Percentiles rank a stretch among this genome's conserved stretches.
phyloP scores from a whole-genome alignment of 352 stramenopile species.

The Thalassiosira gravida region DNA sequence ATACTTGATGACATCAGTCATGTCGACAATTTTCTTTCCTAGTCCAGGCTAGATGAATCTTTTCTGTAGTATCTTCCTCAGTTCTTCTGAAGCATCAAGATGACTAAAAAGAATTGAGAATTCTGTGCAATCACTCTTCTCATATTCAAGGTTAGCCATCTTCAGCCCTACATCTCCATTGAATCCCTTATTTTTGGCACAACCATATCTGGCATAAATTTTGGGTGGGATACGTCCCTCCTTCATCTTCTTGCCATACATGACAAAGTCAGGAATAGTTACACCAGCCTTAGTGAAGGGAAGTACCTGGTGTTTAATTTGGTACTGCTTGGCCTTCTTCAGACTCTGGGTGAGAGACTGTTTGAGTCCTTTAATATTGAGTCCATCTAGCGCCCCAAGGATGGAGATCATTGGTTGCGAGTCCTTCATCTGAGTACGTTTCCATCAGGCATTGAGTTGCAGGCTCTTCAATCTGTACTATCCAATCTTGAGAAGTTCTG shows the following conservation, averaged over 20 bases:
- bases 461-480: background rate
- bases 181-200: background rate
- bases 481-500: background rate
- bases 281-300: background rate
- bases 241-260: background rate
- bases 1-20: background rate
- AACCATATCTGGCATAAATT: background rate
- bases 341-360: background rate
- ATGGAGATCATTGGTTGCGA: background rate
- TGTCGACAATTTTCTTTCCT: too few relatives aligned
- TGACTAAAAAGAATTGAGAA: too few relatives aligned
- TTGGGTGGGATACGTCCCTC: background rate
- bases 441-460: background rate
- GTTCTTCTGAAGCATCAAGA: too few relatives aligned
- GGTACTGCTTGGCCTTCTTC: background rate
- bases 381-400: background rate
- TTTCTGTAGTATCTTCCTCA: too few relatives aligned
- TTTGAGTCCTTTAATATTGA: background rate
- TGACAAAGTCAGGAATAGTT: background rate
- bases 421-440: background rate
- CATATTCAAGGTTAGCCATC: background rate
- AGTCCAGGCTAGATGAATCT: too few relatives aligned
- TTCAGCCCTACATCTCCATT: background rate
- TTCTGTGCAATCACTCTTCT: background rate
- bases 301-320: background rate